A percentile compares a stretch with the other conserved stretches of the same genome.
Conservation (phyloP, 345 rosid genomes). For the Arabidopsis thaliana region TAIR10.1 NC_003074.8:11012001-11012500, state of each 20-base stretch:
- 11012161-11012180: background rate
- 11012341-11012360: constrained; percentile 83
- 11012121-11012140: background rate
- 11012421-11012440: constrained; percentile 70
- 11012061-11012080: constrained; percentile 2
- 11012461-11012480: constrained; percentile 63
- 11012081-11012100: background rate
- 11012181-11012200: background rate
- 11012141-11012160: background rate
- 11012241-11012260: constrained; percentile 47
- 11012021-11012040: constrained; percentile 32
- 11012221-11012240: background rate
- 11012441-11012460: constrained; percentile 73
- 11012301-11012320: constrained; percentile 75
- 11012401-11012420: constrained; percentile 71
- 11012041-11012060: constrained; percentile 16
- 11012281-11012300: constrained; percentile 70
- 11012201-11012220: background rate
- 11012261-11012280: constrained; percentile 78
- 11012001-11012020: constrained; percentile 41
- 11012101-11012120: background rate
- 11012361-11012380: constrained; percentile 93
- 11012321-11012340: constrained; percentile 78
- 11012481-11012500: constrained; percentile 83
- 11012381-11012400: constrained; percentile 69